Evolutionary conservation across 352 stramenopile genomes (phyloP), one percentile per base, ranked within the genome.

Genomic region (Phytophthora boehmeriae): DNA sequence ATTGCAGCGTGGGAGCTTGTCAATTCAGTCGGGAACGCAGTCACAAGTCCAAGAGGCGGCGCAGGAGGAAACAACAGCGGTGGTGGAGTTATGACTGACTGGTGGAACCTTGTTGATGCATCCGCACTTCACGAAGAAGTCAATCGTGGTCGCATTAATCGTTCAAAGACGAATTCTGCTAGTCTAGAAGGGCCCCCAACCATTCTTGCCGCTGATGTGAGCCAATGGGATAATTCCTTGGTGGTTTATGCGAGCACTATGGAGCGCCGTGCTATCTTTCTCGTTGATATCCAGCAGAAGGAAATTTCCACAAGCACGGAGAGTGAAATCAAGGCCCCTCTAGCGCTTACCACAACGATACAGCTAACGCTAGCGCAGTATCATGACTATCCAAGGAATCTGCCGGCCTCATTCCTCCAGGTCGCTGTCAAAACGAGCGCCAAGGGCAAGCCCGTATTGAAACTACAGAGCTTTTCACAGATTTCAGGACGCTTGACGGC

Each of bases 341-440:
- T 68, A 1, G 39, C 53, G 10, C 27, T 76, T 20, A 68, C 66
- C 67, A 68, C 73, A 39, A 60, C 28, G 50, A 65, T 74, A 5
- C 70, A 81, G 36, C 71, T 95, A 8, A 79, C 58, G 6, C 54
- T 93, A 1, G 76, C 85, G 13, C 80, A 95, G 52, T 95, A 91
- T 45, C 76, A 81, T 53, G 75, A 75, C 51, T 91, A 89, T 47
- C 72, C 78, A 13, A 43, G 35, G 19, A 67, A 71, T 41, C 55
- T 89, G 11, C 68, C 83, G 13, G 54, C 67, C 2, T 66, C 68
- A 4, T 36, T 90, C 23, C 19, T 88, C 6, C 78, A 88, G 39
- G 47, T 92, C n/a, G 50, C 71, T 0, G 42, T 65, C 8, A 71
- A 50, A 13, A 51, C 36, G 13, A 66, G 54, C 43, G 50, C 46